Base-by-base conservation (phyloP, 2,329 filamentous ascomycete genomes). In the Nemania diffusa region DNA sequence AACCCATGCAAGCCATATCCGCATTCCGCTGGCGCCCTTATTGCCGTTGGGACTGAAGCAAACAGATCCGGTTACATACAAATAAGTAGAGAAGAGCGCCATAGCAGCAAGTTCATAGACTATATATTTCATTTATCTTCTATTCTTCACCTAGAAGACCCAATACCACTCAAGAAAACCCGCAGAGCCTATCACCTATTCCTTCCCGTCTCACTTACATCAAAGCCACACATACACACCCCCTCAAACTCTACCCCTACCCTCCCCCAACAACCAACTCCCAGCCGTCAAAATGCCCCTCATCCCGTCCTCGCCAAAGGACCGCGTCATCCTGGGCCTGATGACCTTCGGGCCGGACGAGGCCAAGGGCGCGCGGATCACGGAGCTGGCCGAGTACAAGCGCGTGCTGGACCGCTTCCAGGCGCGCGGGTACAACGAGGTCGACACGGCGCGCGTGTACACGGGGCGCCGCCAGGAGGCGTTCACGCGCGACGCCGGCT, bases 391-490 rank as follows among this genome's bases (percentile, higher is more conserved):
- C 65, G 90, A 91, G 50, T 93, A 90, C 82, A 92, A 90, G 73
- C 87, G 87, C 73, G 86, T 87, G 50, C 87, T 97, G 42, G 91
- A 95, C 77, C 84, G 90, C 70, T 89, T 97, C 76, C 91, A 95
- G 78, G 82, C 84, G n/a, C 86, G 90, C 64, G 93, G 93, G 42
- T 95, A 97, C 81, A 90, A 90, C 76, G 94, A 97, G 76, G 81
- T 97, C 42, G 94, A 97, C 77, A 97, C 94, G 1, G 93, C 94
- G 0, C 87, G 92, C 27, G 77, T 88, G 64, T 97, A 97, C 74
- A 82, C 92, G 17, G 89, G 81, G 53, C 88, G 90, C 56, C 81
- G 88, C 72, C 93, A 97, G 77, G 94, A 97, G 79, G 91, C 87
- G 13, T 97, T 90, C 79, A 94, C 93, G 5, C 84, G 87, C 17